A percentile compares a stretch with the other conserved stretches of the same genome.
phyloP scores from a whole-genome alignment of 441 rosid genomes.

The Macaranga tanarius region DNA sequence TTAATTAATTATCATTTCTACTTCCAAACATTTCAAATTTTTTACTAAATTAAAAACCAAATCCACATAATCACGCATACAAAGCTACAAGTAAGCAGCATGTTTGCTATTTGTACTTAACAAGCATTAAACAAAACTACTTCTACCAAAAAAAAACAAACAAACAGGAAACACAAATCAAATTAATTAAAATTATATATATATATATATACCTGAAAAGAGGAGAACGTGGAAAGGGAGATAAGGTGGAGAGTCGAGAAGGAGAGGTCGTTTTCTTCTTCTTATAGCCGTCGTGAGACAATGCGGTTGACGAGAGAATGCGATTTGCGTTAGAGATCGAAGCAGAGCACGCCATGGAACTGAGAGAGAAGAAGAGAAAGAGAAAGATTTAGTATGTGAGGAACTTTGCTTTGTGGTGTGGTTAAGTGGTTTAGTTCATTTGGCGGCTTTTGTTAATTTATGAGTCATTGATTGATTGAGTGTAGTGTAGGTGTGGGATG shows the following conservation, averaged over 20 bases:
- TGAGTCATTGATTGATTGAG: too few species aligned
- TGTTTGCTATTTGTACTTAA: neutral
- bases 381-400: too few species aligned
- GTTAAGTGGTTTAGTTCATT: too few species aligned
- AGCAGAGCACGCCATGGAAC: conserved; percentile 33
- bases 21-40: neutral
- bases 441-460: too few species aligned
- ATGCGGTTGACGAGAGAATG: conserved; percentile 26
- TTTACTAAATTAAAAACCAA: too few species aligned
- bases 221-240: conserved; percentile 16
- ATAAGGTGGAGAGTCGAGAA: conserved; percentile 25
- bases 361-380: too few species aligned
- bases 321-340: conserved; percentile 27
- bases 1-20: neutral
- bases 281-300: conserved; percentile 1
- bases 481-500: too few species aligned
- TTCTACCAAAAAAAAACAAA: neutral
- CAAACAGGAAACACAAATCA: neutral
- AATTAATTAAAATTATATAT: neutral
- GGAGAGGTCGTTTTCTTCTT: conserved; percentile 12
- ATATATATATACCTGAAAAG: conserved; percentile 30
- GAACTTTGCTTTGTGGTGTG: too few species aligned
- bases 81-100: neutral
- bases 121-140: neutral
- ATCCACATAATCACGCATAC: too few species aligned